Base-by-base conservation (phyloP, 768 basidiomycete genomes). In the Russula foetens region DNA sequence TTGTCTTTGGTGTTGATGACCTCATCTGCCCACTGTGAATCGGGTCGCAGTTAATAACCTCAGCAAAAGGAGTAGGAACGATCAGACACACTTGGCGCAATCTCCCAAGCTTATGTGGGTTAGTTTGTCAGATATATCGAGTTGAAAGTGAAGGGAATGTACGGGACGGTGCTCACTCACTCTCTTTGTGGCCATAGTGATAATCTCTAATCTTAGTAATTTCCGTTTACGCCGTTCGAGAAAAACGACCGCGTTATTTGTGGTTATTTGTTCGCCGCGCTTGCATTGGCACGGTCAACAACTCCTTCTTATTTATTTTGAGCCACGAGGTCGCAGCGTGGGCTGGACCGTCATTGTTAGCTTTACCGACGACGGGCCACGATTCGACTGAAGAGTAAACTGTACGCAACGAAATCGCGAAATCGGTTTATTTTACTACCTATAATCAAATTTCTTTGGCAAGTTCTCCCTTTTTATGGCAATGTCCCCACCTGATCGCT, bases 1-100 rank as follows among this genome's bases (percentile, higher is more conserved):
- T 89, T 95, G 70, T 92, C 90, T 64, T 86, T 82, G 26, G 86
- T 81, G 43, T 89, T 85, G 55, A 97, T 91, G 66, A 90, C 87
- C 74, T 95, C 92, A 44, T 89, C 90, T 6, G 90, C 90, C 88
- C 91, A 90, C 89, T 94, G 67, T 46, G 66, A 52, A 28, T 24
- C 61, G 23, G 38, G 52, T 56, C 49, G 45, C 59, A 24, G 14
- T 12, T 35, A 35, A 35, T 35, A 38, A 59, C 29, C 31, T 49
- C 43, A 61, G 41, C 23, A 8, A 15, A 11, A 9, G 55, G 52
- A 3, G 3, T 7, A 69, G 28, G 29, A 24, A 53, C 21, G 23
- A 24, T 7, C 9, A 28, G 41, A 29, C 78, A 58, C 62, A 88
- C 89, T 81, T 90, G 89, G 63, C 82, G 84, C 45, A 90, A 72